Evolutionary conservation across 108 stramenopile genomes (phyloP).

Genomic region (Fragilaria crotonensis): DNA sequence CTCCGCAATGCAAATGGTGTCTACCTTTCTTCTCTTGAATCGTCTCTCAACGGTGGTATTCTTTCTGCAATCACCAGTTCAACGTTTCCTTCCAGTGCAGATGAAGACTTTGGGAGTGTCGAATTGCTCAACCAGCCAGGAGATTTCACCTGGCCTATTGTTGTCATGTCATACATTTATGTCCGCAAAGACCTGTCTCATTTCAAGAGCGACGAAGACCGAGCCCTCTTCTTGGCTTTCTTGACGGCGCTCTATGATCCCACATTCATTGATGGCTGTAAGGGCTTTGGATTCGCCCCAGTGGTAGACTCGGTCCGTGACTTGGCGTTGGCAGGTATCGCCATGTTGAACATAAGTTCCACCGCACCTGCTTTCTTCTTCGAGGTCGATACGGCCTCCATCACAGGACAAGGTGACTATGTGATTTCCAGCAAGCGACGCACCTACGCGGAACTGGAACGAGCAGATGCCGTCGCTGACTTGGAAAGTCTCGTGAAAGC

Average conservation of each 20-base stretch:
- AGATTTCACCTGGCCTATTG: slow-evolving; percentile 53
- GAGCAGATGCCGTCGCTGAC: background rate
- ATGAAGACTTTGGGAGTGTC: slow-evolving; percentile 49
- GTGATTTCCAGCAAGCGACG: slow-evolving; percentile 34
- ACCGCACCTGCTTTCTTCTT: slow-evolving; percentile 10
- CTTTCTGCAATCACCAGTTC: slow-evolving; percentile 32
- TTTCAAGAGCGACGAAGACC: slow-evolving; percentile 14
- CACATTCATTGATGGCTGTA: slow-evolving; percentile 26
- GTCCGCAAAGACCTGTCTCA: slow-evolving; percentile 36
- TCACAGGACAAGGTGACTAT: slow-evolving; percentile 25
- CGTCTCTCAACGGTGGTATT: slow-evolving; percentile 48
- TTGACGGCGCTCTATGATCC: slow-evolving; percentile 14
- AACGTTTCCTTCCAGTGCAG: slow-evolving; percentile 34
- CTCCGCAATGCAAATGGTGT: slow-evolving; percentile 54
- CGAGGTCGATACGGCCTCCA: background rate
- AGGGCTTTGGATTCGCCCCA: slow-evolving; percentile 36
- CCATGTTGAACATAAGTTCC: slow-evolving; percentile 6
- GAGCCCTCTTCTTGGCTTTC: slow-evolving; percentile 16
- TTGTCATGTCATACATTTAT: slow-evolving; percentile 49
- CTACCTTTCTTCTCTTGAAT: slow-evolving; percentile 45
- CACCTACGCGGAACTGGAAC: background rate
- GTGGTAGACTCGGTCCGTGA: slow-evolving; percentile 21
- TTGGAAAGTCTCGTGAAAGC: background rate
- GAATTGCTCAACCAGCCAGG: slow-evolving; percentile 36
- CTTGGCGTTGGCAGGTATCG: slow-evolving; percentile 25